Conservation (phyloP, 2,329 filamentous ascomycete genomes). For the Tricladium varicosporioides region DNA sequence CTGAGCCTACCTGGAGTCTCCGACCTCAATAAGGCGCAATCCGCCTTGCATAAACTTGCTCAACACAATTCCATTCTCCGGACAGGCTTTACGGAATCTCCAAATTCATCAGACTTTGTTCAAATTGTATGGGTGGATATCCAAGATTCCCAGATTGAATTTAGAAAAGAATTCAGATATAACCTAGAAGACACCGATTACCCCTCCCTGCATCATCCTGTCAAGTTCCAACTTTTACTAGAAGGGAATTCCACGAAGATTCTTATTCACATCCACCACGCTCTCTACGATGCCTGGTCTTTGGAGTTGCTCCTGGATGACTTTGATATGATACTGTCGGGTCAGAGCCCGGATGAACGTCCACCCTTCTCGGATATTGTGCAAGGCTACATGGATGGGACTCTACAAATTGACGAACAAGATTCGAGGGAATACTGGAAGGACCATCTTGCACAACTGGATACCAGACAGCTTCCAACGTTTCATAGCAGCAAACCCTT, state of each 20-base stretch:
- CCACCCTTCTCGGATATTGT: constrained; percentile 63
- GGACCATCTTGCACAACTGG: constrained; percentile 57
- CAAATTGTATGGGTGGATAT: constrained; percentile 63
- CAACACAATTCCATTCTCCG: constrained; percentile 65
- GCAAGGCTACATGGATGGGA: constrained; percentile 42
- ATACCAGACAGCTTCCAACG: constrained; percentile 55
- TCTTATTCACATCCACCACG: constrained; percentile 66
- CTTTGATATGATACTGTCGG: constrained; percentile 47
- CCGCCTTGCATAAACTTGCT: constrained; percentile 50
- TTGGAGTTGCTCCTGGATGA: constrained; percentile 72
- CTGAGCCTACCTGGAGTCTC: constrained; percentile 45
- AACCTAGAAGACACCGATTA: constrained; percentile 38
- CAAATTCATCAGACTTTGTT: constrained; percentile 46
- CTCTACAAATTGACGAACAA: constrained; percentile 34
- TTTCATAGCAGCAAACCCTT: constrained; percentile 44
- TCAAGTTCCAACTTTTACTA: constrained; percentile 56
- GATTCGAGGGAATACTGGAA: constrained; percentile 66
- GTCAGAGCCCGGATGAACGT: constrained; percentile 32
- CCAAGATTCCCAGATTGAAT: constrained; percentile 36
- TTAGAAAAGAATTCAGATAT: constrained; percentile 40
- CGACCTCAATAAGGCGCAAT: constrained; percentile 39
- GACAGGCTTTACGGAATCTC: constrained; percentile 65
- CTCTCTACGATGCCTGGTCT: constrained; percentile 92
- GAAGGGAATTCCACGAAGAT: constrained; percentile 27
- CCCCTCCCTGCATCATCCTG: constrained; percentile 47